A percentile compares a stretch with the other conserved stretches of the same genome.
Conservation (phyloP, 2,329 filamentous ascomycete genomes). For the Chaetomium globosum region DNA sequence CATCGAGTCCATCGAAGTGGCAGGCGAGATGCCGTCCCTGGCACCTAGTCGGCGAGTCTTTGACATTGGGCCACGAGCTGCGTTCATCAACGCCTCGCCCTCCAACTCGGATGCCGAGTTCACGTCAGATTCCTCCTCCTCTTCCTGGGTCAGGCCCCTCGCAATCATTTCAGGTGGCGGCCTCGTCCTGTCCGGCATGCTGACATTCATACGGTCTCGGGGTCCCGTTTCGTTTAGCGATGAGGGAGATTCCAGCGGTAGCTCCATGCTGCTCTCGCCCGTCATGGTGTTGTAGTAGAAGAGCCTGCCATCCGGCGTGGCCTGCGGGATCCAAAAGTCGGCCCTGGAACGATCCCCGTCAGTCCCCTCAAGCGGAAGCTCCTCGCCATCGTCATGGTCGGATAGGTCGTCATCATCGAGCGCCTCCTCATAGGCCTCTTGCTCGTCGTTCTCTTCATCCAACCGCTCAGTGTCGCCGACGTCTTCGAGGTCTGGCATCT, state of each 20-base stretch:
- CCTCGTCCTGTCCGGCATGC: constrained; percentile 84
- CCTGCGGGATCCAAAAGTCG: constrained; percentile 98
- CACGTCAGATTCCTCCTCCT: constrained; percentile 84
- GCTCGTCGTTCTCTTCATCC: constrained; percentile 68
- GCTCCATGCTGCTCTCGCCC: constrained; percentile 89
- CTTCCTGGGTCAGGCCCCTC: constrained; percentile 75
- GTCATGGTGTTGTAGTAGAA: constrained; percentile 99
- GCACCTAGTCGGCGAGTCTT: constrained; percentile 62
- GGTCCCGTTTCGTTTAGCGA: constrained; percentile 81
- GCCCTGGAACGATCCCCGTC: constrained; percentile 77
- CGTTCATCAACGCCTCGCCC: constrained; percentile 71
- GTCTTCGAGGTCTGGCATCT: constrained; percentile 65
- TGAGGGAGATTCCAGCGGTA: constrained; percentile 87
- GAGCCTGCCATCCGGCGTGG: constrained; percentile 85
- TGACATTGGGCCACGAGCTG: constrained; percentile 65
- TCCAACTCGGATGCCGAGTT: constrained; percentile 86
- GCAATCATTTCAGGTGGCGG: constrained; percentile 91
- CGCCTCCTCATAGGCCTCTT: constrained; percentile 68
- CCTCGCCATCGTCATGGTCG: constrained; percentile 56
- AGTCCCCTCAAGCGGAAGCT: constrained; percentile 69
- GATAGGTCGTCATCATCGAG: constrained; percentile 68
- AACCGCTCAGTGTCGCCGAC: constrained; percentile 57
- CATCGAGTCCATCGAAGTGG: constrained; percentile 89
- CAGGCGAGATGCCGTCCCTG: constrained; percentile 75
- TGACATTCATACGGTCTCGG: constrained; percentile 83